Conservation (phyloP, 805 yeast species). For the Myxozyma lipomycoides region DNA sequence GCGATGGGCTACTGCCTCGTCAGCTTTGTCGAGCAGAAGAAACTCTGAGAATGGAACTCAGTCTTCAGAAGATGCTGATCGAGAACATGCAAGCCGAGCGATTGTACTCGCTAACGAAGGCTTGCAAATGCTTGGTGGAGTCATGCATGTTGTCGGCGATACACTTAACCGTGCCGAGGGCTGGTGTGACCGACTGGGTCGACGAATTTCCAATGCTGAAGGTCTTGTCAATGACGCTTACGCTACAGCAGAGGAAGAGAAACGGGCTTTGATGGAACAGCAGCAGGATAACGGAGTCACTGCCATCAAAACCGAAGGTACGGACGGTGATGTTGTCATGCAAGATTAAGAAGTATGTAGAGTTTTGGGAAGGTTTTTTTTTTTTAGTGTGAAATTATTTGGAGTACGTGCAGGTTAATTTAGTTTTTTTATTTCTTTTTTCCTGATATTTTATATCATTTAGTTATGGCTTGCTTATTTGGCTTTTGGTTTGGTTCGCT, state of each 20-base stretch:
- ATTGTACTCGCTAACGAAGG: constrained; percentile 84
- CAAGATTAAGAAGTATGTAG: constrained; percentile 6
- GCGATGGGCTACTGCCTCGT: constrained; percentile 55
- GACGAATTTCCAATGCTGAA: constrained; percentile 2
- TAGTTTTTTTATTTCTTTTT: not conserved
- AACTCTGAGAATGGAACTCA: not conserved
- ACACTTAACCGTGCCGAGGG: constrained; percentile 79
- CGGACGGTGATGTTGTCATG: constrained; percentile 17
- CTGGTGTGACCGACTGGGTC: constrained; percentile 52
- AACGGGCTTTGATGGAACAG: not conserved
- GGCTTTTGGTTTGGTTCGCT: too few species aligned
- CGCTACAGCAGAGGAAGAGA: not conserved
- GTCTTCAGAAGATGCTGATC: constrained; percentile 13
- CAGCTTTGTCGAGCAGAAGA: constrained; percentile 24
- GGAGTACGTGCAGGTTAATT: not conserved
- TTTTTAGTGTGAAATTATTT: not conserved
- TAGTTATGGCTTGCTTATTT: too few species aligned
- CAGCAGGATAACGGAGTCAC: too few species aligned
- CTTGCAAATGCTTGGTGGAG: constrained; percentile 76
- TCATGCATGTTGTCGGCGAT: constrained; percentile 79
- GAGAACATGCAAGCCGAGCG: constrained; percentile 59
- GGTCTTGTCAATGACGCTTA: not conserved
- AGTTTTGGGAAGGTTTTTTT: not conserved
- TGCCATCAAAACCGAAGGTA: too few species aligned
- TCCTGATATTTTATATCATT: too few species aligned